Conservation (phyloP, 106 monocot genomes). For the Triglochin maritima region DNA sequence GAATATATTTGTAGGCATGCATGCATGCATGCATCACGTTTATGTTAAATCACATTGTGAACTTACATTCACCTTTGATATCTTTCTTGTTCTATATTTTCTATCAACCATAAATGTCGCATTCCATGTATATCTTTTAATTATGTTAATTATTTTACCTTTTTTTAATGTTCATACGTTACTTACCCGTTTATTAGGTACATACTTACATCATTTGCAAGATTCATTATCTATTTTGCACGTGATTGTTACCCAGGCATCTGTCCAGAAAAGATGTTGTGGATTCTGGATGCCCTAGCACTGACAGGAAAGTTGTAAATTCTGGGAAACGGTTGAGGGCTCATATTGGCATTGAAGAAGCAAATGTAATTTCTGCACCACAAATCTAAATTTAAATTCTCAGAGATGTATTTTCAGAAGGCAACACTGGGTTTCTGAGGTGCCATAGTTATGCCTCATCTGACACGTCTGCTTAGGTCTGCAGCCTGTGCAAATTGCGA, state of each 20-base stretch:
- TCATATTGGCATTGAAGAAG: constrained; percentile 77
- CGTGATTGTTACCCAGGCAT: constrained; percentile 33
- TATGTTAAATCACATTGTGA: too few species aligned
- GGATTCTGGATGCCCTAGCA: constrained; percentile 70
- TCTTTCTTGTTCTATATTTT: not conserved
- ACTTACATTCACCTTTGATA: not conserved
- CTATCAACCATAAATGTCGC: not conserved
- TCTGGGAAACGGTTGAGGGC: constrained; percentile 86
- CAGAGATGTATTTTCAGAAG: not conserved
- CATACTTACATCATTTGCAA: not conserved
- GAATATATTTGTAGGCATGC: too few species aligned
- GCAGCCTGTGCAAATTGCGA: constrained; percentile 61
- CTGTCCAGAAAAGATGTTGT: constrained; percentile 58
- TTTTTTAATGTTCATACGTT: not conserved
- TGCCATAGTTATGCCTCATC: not conserved
- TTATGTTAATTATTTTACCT: not conserved
- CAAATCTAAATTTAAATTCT: not conserved
- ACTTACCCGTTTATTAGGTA: not conserved
- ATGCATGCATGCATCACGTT: too few species aligned
- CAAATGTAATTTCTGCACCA: constrained; percentile 35
- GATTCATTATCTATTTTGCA: not conserved
- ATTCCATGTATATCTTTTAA: not conserved
- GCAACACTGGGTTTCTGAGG: not conserved
- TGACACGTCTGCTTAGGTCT: constrained; percentile 36
- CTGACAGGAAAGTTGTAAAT: constrained; percentile 87